Percentiles rank a stretch among this genome's conserved stretches.
Conservation (phyloP, 805 yeast genomes). For the Teunomyces panamensis region DNA sequence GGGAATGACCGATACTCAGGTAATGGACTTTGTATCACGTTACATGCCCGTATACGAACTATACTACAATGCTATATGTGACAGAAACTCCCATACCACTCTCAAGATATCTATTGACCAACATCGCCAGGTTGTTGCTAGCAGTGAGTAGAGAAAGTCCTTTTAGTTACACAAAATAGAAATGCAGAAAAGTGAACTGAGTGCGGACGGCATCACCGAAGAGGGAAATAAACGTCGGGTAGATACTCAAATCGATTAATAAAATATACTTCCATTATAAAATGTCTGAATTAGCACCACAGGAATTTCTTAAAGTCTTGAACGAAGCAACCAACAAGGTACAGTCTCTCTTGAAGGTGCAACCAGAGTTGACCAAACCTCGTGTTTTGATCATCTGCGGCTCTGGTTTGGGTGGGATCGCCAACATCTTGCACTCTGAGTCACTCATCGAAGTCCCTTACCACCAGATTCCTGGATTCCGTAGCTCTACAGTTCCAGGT, state of each 20-base stretch:
- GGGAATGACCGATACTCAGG: conserved; percentile 82
- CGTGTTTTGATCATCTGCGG: conserved; percentile 84
- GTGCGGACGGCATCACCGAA: background rate
- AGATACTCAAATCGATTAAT: background rate
- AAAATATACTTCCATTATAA: background rate
- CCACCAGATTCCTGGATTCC: conserved; percentile 74
- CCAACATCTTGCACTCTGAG: conserved; percentile 45
- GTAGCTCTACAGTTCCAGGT: conserved; percentile 80
- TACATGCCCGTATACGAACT: conserved; percentile 84
- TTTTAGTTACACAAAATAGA: background rate
- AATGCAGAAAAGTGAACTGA: background rate
- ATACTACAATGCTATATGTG: conserved; percentile 52
- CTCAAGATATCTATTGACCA: conserved; percentile 14
- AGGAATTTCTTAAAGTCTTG: conserved; percentile 17
- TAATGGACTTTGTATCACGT: conserved; percentile 65
- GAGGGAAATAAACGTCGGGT: conserved; percentile 1
- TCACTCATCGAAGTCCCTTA: conserved; percentile 56
- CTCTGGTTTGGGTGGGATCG: conserved; percentile 88
- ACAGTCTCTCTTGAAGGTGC: conserved; percentile 9
- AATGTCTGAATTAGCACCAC: conserved; percentile 9
- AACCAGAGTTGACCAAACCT: conserved; percentile 39
- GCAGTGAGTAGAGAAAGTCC: background rate
- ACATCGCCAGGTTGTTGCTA: conserved; percentile 8
- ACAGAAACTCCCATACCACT: conserved; percentile 2
- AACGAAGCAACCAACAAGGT: conserved; percentile 17